Evolutionary conservation across 495 filamentous ascomycete genomes (phyloP).

Genomic region (Aspergillus steynii): DNA sequence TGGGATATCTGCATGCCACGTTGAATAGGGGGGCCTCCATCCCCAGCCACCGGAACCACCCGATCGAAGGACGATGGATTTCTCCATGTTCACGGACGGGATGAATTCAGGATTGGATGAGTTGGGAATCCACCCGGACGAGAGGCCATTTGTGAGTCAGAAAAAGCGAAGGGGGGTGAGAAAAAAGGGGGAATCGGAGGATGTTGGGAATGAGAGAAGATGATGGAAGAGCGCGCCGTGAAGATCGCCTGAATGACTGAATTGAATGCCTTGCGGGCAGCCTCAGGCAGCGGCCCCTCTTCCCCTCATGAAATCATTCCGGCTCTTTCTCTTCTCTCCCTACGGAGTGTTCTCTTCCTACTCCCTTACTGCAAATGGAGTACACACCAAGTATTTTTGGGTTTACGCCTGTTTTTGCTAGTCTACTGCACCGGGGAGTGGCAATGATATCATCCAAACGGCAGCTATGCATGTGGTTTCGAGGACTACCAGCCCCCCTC

Average conservation of each 20-base stretch:
- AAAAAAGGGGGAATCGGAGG: background rate
- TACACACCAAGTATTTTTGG: background rate
- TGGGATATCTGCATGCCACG: slow-evolving; percentile 28
- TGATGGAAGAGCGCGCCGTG: background rate
- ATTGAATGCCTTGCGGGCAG: slow-evolving; percentile 4
- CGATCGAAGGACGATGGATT: slow-evolving; percentile 7
- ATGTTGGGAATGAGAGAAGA: background rate
- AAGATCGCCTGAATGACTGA: background rate
- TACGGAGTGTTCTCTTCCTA: background rate
- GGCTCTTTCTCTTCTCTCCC: background rate
- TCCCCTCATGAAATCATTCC: background rate
- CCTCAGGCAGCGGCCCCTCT: background rate
- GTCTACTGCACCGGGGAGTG: background rate
- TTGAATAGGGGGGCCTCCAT: slow-evolving; percentile 19
- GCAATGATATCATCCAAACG: background rate
- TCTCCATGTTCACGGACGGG: slow-evolving; percentile 5
- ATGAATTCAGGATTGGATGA: background rate
- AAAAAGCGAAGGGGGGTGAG: slow-evolving; percentile 1
- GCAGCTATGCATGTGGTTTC: too few species aligned
- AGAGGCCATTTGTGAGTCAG: slow-evolving; percentile 10
- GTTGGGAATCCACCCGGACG: background rate
- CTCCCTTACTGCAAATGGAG: background rate
- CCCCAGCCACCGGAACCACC: slow-evolving; percentile 18
- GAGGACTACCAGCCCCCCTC: background rate
- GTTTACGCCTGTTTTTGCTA: background rate